Conservation (phyloP, 2,329 filamentous ascomycete species). For the Colletotrichum plurivorum region DNA sequence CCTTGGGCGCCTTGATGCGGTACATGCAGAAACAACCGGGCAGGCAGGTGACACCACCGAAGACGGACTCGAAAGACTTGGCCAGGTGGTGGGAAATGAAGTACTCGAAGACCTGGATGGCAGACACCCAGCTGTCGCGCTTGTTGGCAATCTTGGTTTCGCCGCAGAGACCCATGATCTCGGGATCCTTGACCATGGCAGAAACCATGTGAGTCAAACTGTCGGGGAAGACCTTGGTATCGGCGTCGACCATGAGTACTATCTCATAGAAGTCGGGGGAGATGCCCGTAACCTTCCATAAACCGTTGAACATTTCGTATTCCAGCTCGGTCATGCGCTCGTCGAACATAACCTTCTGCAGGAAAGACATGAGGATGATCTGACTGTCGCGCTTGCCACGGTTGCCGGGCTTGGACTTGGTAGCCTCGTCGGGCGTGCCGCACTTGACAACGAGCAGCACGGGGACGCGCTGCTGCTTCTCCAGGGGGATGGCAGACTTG, state of each 20-base stretch:
- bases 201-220: slow-evolving; percentile 98
- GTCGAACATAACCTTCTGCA: slow-evolving; percentile 99
- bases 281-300: slow-evolving; percentile 99
- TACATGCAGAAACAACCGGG: slow-evolving; percentile 99
- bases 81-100: slow-evolving; percentile 98
- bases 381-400: slow-evolving; percentile 99
- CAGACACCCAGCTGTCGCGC: slow-evolving; percentile 91
- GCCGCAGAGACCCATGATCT: slow-evolving; percentile 98
- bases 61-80: slow-evolving; percentile 98
- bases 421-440: slow-evolving; percentile 89
- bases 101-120: slow-evolving; percentile 99
- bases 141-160: slow-evolving; percentile 99
- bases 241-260: slow-evolving; percentile 98
- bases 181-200: slow-evolving; percentile 98
- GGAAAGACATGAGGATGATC: slow-evolving; percentile 98
- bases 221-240: slow-evolving; percentile 99
- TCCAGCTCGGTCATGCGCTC: slow-evolving; percentile 99
- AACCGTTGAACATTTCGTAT: slow-evolving; percentile 99
- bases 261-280: slow-evolving; percentile 98
- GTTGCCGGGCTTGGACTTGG: slow-evolving; percentile 91
- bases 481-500: slow-evolving; percentile 81
- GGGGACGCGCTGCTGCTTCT: slow-evolving; percentile 95
- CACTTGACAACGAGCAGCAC: slow-evolving; percentile 98
- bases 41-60: slow-evolving; percentile 98
- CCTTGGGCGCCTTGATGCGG: slow-evolving; percentile 98